phyloP scores from a whole-genome alignment of 768 basidiomycete species.

The Boletus coccyginus region DNA sequence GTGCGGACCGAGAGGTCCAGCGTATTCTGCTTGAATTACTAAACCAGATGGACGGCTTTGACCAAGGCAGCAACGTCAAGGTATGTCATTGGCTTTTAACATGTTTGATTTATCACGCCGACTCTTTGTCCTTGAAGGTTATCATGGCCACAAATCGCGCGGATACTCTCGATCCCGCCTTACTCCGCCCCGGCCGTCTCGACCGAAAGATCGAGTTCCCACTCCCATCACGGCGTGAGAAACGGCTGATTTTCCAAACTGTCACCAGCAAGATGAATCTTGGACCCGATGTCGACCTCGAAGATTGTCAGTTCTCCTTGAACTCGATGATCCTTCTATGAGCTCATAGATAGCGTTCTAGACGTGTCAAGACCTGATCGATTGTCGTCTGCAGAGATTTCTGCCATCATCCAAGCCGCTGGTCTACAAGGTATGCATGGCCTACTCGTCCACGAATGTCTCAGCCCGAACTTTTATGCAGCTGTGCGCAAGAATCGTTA shows the following conservation, averaged over 20 bases:
- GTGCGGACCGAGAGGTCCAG: conserved; percentile 98
- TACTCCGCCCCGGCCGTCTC: conserved; percentile 94
- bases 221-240: conserved; percentile 88
- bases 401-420: conserved; percentile 94
- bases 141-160: conserved; percentile 99
- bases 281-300: conserved; percentile 94
- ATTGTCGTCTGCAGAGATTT: conserved; percentile 92
- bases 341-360: conserved; percentile 31
- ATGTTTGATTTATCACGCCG: neutral
- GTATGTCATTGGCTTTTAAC: conserved; percentile 35
- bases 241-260: conserved; percentile 97
- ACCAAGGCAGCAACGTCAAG: conserved; percentile 98
- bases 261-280: conserved; percentile 97
- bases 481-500: conserved; percentile 99
- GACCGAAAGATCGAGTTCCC: conserved; percentile 99
- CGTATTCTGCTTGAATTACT: conserved; percentile 95
- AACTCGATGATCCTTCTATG: conserved; percentile 6
- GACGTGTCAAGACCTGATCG: conserved; percentile 97
- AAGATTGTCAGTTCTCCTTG: conserved; percentile 76
- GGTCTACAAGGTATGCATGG: conserved; percentile 79
- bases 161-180: conserved; percentile 95
- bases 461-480: conserved; percentile 8
- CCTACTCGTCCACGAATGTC: neutral
- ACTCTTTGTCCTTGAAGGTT: conserved; percentile 51
- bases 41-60: conserved; percentile 99